phyloP scores from a whole-genome alignment of 129 eudicot species.

The Artemisia tridentata region DNA sequence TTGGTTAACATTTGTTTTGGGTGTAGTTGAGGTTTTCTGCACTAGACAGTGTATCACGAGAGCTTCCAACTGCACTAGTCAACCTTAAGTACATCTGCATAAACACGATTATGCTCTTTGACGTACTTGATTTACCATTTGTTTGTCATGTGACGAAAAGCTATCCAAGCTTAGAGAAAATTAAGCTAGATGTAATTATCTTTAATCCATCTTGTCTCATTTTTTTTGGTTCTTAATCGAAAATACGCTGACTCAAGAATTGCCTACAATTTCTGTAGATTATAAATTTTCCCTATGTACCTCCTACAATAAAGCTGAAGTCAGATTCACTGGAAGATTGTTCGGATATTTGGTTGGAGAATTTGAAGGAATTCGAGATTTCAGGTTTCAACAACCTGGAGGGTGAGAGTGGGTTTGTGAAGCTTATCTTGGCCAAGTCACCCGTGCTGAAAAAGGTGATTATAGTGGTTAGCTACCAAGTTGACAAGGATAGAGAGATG shows the following conservation, averaged over 20 bases:
- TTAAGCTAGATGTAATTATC: too few species aligned
- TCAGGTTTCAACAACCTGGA: not conserved
- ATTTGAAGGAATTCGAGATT: conserved; percentile 14
- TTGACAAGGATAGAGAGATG: not conserved
- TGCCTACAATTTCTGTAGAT: too few species aligned
- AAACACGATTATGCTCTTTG: too few species aligned
- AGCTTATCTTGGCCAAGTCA: conserved; percentile 17
- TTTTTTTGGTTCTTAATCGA: too few species aligned
- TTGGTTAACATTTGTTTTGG: not conserved
- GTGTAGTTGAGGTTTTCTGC: not conserved
- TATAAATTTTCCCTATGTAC: too few species aligned
- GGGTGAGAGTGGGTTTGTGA: conserved; percentile 14
- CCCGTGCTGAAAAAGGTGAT: conserved; percentile 8
- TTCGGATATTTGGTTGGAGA: conserved; percentile 10
- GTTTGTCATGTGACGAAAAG: too few species aligned
- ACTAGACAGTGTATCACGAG: not conserved
- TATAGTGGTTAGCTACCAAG: not conserved
- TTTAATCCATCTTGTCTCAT: not conserved
- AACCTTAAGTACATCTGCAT: not conserved
- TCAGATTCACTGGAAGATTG: not conserved
- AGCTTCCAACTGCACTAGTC: not conserved
- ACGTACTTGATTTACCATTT: too few species aligned
- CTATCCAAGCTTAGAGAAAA: not conserved
- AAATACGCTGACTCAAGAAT: not conserved
- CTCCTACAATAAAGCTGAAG: too few species aligned